These are phyloP conservation scores for Citrus australasica DNA, from an alignment of 345 rosid genomes.

Conservation along the genomic window DNA sequence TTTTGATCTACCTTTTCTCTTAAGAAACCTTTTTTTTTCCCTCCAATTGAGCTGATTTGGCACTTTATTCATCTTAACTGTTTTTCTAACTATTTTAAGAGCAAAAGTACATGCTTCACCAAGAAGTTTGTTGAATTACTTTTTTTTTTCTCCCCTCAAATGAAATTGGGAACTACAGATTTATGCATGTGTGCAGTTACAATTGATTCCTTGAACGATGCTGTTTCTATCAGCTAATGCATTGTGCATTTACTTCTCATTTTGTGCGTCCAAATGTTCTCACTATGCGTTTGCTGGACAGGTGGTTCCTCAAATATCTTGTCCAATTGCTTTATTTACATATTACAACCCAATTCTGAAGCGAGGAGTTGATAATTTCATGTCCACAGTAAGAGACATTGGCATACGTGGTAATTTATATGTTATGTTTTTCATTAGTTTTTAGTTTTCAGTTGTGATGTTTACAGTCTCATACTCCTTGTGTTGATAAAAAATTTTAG, in stretches of 20 bases:
- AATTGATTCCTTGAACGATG: not conserved
- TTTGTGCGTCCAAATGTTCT: not conserved
- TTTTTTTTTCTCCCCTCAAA: not conserved
- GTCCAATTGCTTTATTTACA: slow-evolving; percentile 79
- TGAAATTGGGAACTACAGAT: not conserved
- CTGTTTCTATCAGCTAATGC: not conserved
- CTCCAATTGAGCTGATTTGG: not conserved
- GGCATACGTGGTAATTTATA: slow-evolving; percentile 65
- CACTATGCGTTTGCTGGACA: slow-evolving; percentile 18
- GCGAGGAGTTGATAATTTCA: slow-evolving; percentile 66
- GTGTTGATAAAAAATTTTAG: not conserved
- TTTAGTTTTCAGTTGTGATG: not conserved
- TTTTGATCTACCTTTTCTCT: not conserved
- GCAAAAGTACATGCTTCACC: not conserved
- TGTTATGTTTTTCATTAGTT: slow-evolving; percentile 4
- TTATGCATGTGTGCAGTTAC: not conserved
- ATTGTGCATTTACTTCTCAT: not conserved
- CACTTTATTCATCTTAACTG: not conserved
- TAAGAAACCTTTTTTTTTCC: not conserved
- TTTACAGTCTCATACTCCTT: not conserved
- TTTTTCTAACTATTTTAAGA: not conserved
- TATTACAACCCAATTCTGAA: slow-evolving; percentile 85
- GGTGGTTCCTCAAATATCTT: slow-evolving; percentile 79
- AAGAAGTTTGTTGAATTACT: not conserved
- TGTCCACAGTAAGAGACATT: slow-evolving; percentile 53